Base-by-base conservation (phyloP, 306 rosid genomes). In the Trifolium repens region DNA sequence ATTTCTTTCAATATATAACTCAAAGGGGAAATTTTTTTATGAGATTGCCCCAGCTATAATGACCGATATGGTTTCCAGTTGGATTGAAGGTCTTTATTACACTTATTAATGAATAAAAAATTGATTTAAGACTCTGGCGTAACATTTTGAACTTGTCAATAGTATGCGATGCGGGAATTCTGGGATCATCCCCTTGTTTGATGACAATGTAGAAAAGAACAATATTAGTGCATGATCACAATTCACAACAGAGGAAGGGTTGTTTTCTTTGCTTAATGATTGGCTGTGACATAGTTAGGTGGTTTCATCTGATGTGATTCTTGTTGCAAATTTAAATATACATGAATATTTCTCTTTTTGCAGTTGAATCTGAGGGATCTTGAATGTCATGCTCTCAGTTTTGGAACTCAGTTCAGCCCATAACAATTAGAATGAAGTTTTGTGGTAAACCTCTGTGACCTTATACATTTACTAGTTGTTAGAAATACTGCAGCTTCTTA, bases 361-460 rank as follows among this genome's bases (percentile, higher is more conserved):
- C 92, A 96, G 99, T 87, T 96, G 55, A 96, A 90, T 81, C 69
- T 92, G 83, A 85, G 90, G 86, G 83, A 87, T 74, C 96, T 92
- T 42, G 98, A 92, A 78, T 96, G 93, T 66, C 92, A 92, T 27
- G 63, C 92, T 42, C 92, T 96, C 76, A 88, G 88, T 85, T 87
- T 96, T 78, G 96, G 91, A 78, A 89, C 89, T 65, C 91, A 82
- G 60, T 80, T 89, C 67, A 79, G 82, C 80, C 77, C 79, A 62
- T 84, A 84, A 68, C 42, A 61, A 14, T 43, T 44, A 77, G 74
- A 76, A 32, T 66, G 84, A 68, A 43, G 71, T 69, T 59, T 58
- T 35, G 42, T 55, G 85, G 80, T 83, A 78, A 74, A 53, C 65
- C 22, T 66, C 19, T 49, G 57, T 42, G 57, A 39, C 71, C 50